Evolutionary conservation across 441 rosid genomes (phyloP), one percentile per base, ranked within the genome.

Genomic region (Gossypium schwendimanii): DNA sequence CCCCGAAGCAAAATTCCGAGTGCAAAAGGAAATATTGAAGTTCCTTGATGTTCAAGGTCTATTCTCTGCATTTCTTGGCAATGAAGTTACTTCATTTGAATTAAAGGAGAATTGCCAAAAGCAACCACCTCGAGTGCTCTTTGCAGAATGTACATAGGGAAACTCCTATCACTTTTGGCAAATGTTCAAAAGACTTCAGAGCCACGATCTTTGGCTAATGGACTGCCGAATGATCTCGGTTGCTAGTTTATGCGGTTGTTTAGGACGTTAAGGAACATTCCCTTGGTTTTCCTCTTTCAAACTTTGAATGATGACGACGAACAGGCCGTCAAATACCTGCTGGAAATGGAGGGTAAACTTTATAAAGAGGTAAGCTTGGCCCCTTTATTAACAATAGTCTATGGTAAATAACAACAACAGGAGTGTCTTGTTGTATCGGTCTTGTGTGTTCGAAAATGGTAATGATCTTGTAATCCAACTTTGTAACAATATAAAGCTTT

Each of bases 71-170:
- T 94, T 96, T 73, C 93, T 94, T 54, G 99, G 99, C 67, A 85
- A 90, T 6, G 98, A 91, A 82, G 90, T 94, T 77, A 94, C 98
- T 44, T 94, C 98, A 33, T 94, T 92, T 76, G 98, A 94, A 82
- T 77, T 94, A 74, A 88, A 89, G 75, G 98, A 94, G 88, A 94
- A 81, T 94, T 97, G 97, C 96, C 98, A 33, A 94, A 87, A 78
- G 83, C 82, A 70, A 89, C 93, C 0, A 82, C 94, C 54, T 85
- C 98, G 3, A 81, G 73, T 78, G 84, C 88, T 65, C 87, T 91
- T 75, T 91, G 98, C 87, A 81, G 81, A 69, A 80, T 88, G 81
- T 88, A 97, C 77, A 91, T 94, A 41, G 98, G 89, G 84, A 97
- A 91, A 81, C 88, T 94, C 75, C 97, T 88, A 73, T 80, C 77